These are phyloP conservation scores for Exophiala lecanii-corni DNA, from an alignment of 2,329 filamentous ascomycete species.

Conservation along the genomic window DNA sequence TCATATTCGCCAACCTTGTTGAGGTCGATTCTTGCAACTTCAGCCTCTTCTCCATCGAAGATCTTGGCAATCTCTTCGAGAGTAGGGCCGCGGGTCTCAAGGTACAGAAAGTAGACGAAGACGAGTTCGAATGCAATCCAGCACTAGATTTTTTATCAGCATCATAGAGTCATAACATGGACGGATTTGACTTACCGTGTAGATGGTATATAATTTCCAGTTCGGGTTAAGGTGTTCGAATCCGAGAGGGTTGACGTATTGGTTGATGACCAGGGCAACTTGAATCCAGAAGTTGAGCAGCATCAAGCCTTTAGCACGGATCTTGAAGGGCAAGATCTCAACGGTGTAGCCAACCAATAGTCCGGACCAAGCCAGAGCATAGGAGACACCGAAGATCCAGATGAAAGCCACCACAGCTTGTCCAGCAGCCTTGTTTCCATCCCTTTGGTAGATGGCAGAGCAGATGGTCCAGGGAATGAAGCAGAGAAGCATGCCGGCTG, in stretches of 20 bases:
- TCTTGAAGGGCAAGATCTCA: conserved; percentile 47
- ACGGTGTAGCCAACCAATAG: conserved; percentile 39
- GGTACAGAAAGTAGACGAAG: conserved; percentile 55
- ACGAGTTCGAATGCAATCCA: conserved; percentile 35
- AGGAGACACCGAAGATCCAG: conserved; percentile 40
- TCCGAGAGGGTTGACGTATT: conserved; percentile 18
- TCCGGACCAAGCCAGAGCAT: conserved; percentile 36
- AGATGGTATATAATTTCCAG: conserved; percentile 21
- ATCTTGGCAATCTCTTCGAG: conserved; percentile 67
- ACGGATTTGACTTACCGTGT: conserved; percentile 19
- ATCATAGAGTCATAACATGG: too few species aligned
- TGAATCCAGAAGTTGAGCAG: conserved; percentile 21
- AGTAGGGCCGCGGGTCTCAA: conserved; percentile 57
- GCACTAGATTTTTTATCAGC: too few species aligned
- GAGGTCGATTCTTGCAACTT: conserved; percentile 51
- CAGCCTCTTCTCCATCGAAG: conserved; percentile 62
- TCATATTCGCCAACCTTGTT: conserved; percentile 35
- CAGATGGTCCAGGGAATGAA: conserved; percentile 42
- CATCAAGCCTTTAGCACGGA: conserved; percentile 42
- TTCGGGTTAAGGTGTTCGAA: conserved; percentile 16
- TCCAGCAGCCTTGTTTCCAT: conserved; percentile 30
- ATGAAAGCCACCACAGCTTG: conserved; percentile 37
- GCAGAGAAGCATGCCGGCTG: conserved; percentile 35
- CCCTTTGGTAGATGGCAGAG: conserved; percentile 33
- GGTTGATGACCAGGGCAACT: conserved; percentile 17